A percentile compares a stretch with the other conserved stretches of the same genome.
Conservation (phyloP, 2,329 filamentous ascomycete genomes). For the Oidium heveae region DNA sequence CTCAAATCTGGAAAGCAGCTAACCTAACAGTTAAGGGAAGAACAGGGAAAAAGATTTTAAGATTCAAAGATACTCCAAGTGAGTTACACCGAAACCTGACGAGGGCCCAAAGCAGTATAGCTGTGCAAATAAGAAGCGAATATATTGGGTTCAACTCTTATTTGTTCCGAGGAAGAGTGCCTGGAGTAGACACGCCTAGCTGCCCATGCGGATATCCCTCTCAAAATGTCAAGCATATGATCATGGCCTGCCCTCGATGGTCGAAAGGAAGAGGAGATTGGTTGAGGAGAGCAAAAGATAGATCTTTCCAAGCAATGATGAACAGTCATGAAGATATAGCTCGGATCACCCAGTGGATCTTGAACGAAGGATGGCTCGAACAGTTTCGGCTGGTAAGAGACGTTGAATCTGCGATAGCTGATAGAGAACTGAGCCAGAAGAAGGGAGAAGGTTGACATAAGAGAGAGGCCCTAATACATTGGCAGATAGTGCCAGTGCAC, state of each 20-base stretch:
- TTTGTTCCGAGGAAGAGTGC: not conserved
- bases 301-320: not conserved
- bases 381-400: not conserved
- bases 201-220: not conserved
- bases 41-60: too few species aligned
- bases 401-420: not conserved
- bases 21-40: not conserved
- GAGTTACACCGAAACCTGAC: not conserved
- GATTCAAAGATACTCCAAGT: not conserved
- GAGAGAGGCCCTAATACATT: not conserved
- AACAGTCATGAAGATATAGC: not conserved
- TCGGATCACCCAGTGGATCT: not conserved
- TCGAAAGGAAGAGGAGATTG: not conserved
- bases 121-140: not conserved
- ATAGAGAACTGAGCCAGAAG: not conserved
- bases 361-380: not conserved
- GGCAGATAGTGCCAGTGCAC: not conserved
- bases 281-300: not conserved
- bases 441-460: not conserved
- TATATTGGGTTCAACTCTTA: constrained; percentile 1
- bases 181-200: not conserved
- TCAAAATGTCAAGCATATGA: not conserved
- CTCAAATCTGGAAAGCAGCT: not conserved
- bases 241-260: not conserved
- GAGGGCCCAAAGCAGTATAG: not conserved